Base-by-base conservation (phyloP, 1,284 basidiomycete genomes). In the Cystobasidium slooffiae region DNA sequence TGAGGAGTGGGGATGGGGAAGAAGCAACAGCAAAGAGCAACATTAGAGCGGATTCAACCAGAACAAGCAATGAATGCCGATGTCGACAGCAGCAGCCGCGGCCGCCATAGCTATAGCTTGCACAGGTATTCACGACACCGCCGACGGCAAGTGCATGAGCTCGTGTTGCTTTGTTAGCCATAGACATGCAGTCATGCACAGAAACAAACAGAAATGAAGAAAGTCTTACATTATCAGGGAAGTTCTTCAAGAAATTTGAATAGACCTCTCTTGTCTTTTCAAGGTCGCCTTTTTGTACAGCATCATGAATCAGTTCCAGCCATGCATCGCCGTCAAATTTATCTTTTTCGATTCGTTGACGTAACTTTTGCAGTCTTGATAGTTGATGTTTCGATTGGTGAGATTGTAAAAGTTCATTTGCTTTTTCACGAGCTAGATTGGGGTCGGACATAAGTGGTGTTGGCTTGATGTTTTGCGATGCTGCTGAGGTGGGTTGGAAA, bases 231-330 rank as follows among this genome's bases (percentile, higher is more conserved):
- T 88, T 90, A 82, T 92, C 91, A 16, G 91, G 91, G 80, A 90
- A 93, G 68, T 88, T 86, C 76, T 88, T 86, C 74, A 94, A 85
- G 78, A 93, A 85, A 56, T 87, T 88, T 79, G 92, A 90, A 82
- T 91, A 93, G 1, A 88, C 86, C 68, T 86, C 84, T 76, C 89
- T 87, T 75, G 91, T 87, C 80, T 86, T 88, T 58, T 89, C 87
- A 76, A 89, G 84, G 77, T 91, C 88, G 52, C 87, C 88, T 22
- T 87, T 88, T 52, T 85, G 84, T 82, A 90, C 88, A 49, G 89
- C 90, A 61, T 88, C 82, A 43, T 87, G 86, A 73, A 92, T 84
- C 7, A 92, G 83, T 77, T 85, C 86, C 79, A 88, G 84, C 90
- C 91, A 92, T 10, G 85, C 85, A 67, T 88, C 87, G 31, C 88